These are phyloP conservation scores for Coccomyxa sp. DNA, from an alignment of 139 green algal species.

Conservation along the genomic window DNA sequence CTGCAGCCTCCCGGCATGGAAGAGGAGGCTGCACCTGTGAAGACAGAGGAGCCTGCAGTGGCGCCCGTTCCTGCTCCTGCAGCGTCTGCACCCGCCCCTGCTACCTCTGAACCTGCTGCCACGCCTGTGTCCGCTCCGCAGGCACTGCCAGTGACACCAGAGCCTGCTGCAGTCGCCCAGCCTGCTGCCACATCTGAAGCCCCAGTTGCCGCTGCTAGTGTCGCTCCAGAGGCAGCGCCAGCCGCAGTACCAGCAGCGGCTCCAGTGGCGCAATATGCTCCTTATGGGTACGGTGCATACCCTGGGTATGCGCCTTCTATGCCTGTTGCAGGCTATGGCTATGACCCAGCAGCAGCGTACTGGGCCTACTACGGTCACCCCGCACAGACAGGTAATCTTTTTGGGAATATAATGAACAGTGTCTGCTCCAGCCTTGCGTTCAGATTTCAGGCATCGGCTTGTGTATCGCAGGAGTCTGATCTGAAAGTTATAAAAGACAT, in stretches of 20 bases:
- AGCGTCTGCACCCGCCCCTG: neutral
- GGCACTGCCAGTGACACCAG: too few relatives aligned
- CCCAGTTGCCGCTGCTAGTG: neutral
- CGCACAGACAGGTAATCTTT: neutral
- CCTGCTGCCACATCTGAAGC: neutral
- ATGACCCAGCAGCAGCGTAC: neutral
- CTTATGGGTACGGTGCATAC: neutral
- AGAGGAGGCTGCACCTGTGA: neutral
- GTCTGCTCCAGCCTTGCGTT: too few relatives aligned
- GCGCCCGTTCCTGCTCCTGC: neutral
- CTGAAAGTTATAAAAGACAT: neutral
- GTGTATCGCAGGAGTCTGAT: too few relatives aligned
- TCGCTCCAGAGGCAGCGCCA: neutral
- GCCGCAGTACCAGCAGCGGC: neutral
- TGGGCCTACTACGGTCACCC: neutral
- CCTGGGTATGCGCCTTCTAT: neutral
- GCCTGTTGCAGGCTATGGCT: neutral
- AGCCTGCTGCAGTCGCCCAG: too few relatives aligned
- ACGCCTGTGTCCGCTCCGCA: too few relatives aligned
- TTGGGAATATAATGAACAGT: neutral
- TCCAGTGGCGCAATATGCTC: neutral
- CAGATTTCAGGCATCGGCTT: too few relatives aligned
- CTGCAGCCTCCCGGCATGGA: neutral
- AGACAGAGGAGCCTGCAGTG: neutral
- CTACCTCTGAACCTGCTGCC: neutral